phyloP scores from a whole-genome alignment of 192 early-diverging fungal genomes.

The Chytriomyces sp. region DNA sequence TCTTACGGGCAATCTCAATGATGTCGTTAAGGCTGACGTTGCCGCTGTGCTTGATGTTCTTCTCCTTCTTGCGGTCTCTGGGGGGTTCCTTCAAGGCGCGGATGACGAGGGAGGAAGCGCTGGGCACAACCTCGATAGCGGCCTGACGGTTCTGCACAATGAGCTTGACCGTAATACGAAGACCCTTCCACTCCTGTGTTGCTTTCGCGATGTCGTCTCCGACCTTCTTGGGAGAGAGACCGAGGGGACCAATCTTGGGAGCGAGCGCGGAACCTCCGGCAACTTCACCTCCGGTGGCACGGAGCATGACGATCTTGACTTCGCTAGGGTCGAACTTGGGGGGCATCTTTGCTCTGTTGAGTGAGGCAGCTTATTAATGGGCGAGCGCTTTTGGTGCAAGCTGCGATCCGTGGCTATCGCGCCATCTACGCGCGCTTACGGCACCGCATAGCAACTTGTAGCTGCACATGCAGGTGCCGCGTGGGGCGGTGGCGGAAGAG shows the following conservation, averaged over 20 bases:
- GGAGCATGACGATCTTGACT: constrained; percentile 85
- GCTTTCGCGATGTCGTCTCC: constrained; percentile 99
- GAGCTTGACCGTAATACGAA: constrained; percentile 96
- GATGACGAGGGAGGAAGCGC: constrained; percentile 96
- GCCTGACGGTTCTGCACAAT: constrained; percentile 99
- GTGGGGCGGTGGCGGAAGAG: no score
- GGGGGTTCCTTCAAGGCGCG: constrained; percentile 95
- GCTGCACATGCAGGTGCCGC: no score
- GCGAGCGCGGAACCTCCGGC: constrained; percentile 96
- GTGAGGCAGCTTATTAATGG: no score
- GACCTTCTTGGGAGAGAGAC: constrained; percentile 99
- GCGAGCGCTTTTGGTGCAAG: no score
- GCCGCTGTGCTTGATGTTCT: constrained; percentile 99
- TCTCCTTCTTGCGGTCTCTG: constrained; percentile 99
- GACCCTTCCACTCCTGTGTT: constrained; percentile 98
- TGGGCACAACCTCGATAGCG: constrained; percentile 91
- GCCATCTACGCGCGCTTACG: no score
- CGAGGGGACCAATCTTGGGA: constrained; percentile 99
- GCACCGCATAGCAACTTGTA: no score
- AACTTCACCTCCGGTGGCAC: constrained; percentile 98
- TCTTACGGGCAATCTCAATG: constrained; percentile 93
- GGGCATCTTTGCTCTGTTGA: constrained; percentile 61
- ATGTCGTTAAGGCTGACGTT: constrained; percentile 94
- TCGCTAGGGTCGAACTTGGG: constrained; percentile 86
- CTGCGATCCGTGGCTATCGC: no score